A percentile compares a stretch with the other conserved stretches of the same genome.
phyloP scores from a whole-genome alignment of 208 protist species.

The Trypanosoma grayi region DNA sequence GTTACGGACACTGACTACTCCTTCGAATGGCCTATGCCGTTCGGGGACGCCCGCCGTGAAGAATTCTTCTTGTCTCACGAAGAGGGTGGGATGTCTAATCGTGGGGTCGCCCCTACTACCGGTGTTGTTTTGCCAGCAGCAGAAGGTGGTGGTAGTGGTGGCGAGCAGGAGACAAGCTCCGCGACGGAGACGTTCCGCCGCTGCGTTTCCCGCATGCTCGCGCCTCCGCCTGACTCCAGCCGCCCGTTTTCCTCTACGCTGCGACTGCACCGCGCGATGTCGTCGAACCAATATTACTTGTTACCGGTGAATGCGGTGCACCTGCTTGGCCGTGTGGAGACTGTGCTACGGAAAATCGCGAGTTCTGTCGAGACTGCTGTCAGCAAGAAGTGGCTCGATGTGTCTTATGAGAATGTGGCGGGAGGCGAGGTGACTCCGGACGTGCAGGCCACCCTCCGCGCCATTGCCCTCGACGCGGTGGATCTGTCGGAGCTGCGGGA shows the following conservation, averaged over 20 bases:
- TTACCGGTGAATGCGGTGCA: constrained; percentile 7
- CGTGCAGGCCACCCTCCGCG: not conserved
- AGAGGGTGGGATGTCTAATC: not conserved
- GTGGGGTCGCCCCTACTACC: not conserved
- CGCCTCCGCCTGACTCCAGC: not conserved
- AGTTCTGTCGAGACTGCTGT: not conserved
- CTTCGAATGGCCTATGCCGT: constrained; percentile 7
- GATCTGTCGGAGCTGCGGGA: constrained; percentile 2
- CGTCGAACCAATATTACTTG: not conserved
- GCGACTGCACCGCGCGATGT: constrained; percentile 1
- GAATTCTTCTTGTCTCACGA: not conserved
- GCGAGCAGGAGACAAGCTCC: not conserved
- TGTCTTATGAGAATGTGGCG: not conserved
- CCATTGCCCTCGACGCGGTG: constrained; percentile 12
- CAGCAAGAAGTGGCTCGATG: not conserved
- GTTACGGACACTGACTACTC: constrained; percentile 5
- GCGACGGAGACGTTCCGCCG: constrained; percentile 11
- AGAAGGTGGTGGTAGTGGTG: not conserved
- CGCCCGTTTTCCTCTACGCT: not conserved
- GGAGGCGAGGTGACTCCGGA: not conserved
- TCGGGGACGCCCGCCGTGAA: not conserved
- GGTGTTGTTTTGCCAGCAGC: not conserved
- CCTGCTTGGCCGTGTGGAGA: constrained; percentile 3
- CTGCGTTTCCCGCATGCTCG: not conserved
- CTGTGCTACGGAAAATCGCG: not conserved